Evolutionary conservation across 1,139 yeast genomes (phyloP), one percentile per base, ranked within the genome.

Genomic region (Geotrichum citri-aurantii): DNA sequence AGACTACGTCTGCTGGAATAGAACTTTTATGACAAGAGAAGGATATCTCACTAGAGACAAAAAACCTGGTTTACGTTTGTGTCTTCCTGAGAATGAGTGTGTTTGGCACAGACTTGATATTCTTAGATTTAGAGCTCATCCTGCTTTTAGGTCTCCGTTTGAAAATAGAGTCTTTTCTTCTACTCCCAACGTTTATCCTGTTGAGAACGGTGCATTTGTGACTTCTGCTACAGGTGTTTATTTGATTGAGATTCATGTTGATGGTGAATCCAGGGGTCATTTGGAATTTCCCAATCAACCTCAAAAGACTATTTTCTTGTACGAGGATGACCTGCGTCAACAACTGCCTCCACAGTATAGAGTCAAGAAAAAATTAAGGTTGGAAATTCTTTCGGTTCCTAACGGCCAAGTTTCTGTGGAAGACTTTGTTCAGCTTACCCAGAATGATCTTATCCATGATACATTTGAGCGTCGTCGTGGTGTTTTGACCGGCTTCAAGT

Each of bases 61-160:
- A 1, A 74, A 74, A 0, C 71, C 71, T 21, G 80, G 81, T 1
- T 71, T 76, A 56, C 70, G 74, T 65, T 70, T 76, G 8, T 81
- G 88, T 14, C 75, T 76, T 3, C 77, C 83, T 0, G 77, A 79
- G 59, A 95, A 91, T 46, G 86, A 82, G 62, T 92, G 97, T 68
- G 85, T 84, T 40, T 93, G 98, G 98, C 86, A 92, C 70, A 79
- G 88, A 61, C 74, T 89, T 59, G 99, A 93, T 70, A 71, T 88
- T 52, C 68, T 89, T 56, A 78, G 97, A 66, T 93, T 87, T 70
- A 74, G 90, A 52, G 82, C 81, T 68, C 98, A 93, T 71, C 95
- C 88, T 5, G 81, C 89, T 0, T 92, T 92, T 71, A 73, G 85
- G 1, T 70, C 88, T 31, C 95, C 95, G 0, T 70, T 77, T 11